A percentile compares a stretch with the other conserved stretches of the same genome.
phyloP scores from a whole-genome alignment of 805 yeast species.

The Metschnikowia henanensis region DNA sequence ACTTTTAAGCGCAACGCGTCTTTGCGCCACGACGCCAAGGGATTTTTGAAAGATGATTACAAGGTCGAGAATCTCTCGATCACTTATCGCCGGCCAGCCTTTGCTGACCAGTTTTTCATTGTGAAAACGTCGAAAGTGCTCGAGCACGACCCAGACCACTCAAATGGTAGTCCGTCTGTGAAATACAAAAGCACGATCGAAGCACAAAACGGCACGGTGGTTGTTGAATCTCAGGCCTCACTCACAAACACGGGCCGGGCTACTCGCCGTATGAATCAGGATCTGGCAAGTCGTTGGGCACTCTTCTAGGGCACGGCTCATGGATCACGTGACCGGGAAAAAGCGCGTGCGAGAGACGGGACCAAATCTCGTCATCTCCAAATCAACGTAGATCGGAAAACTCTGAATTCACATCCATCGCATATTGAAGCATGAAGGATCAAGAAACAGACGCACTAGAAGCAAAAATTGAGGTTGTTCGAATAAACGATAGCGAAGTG shows the following conservation, averaged over 20 bases:
- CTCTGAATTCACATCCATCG: too few relatives aligned
- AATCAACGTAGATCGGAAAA: too few relatives aligned
- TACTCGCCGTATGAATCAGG: background rate
- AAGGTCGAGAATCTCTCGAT: constrained; percentile 48
- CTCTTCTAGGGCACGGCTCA: constrained; percentile 1
- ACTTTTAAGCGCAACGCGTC: constrained; percentile 57
- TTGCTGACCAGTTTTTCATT: constrained; percentile 75
- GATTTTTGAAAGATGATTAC: constrained; percentile 33
- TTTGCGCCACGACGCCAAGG: constrained; percentile 32
- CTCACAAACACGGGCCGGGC: constrained; percentile 26
- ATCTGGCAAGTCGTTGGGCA: constrained; percentile 3
- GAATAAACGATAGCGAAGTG: constrained; percentile 33
- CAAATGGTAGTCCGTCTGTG: constrained; percentile 1
- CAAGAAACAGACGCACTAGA: constrained; percentile 1
- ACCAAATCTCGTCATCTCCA: too few relatives aligned
- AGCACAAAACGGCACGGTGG: constrained; percentile 48
- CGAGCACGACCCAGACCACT: constrained; percentile 20
- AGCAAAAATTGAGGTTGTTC: constrained; percentile 33
- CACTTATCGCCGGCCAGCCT: constrained; percentile 67
- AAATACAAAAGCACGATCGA: constrained; percentile 54
- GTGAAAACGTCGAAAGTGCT: constrained; percentile 46
- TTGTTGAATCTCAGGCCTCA: constrained; percentile 58
- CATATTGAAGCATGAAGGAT: constrained; percentile 1
- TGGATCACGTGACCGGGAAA: constrained; percentile 8
- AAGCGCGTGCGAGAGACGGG: constrained; percentile 1